These are phyloP conservation scores for Euphrasia confusa DNA, from an alignment of 257 asterid genomes.

Conservation along the genomic window DNA sequence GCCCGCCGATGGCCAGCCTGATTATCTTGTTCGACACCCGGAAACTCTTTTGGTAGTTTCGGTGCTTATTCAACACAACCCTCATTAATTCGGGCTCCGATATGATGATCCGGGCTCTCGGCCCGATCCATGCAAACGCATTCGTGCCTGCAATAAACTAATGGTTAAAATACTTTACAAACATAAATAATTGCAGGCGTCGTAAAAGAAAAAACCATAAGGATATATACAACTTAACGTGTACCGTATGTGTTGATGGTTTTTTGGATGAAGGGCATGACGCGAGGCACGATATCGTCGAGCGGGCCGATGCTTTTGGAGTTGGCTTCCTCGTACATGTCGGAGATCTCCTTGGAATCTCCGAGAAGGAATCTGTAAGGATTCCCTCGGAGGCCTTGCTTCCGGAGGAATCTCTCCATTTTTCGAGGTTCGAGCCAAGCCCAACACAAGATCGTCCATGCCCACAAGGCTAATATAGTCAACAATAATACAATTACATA, in stretches of 20 bases:
- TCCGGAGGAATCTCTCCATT: conserved; percentile 23
- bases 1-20: background rate
- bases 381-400: conserved; percentile 30
- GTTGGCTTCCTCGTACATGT: conserved; percentile 19
- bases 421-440: conserved; percentile 21
- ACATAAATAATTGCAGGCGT: too few species aligned
- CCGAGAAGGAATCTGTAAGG: conserved; percentile 26
- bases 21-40: background rate
- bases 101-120: background rate
- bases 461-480: background rate
- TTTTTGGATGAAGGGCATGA: conserved; percentile 26
- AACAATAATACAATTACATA: too few species aligned
- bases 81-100: background rate
- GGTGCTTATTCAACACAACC: background rate
- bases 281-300: conserved; percentile 26
- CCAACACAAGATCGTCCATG: conserved; percentile 28
- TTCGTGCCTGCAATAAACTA: too few species aligned
- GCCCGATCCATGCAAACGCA: background rate
- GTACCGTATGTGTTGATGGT: conserved; percentile 23
- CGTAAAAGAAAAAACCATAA: too few species aligned
- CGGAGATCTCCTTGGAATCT: conserved; percentile 21
- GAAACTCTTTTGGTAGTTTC: background rate
- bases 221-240: too few species aligned
- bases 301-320: conserved; percentile 20
- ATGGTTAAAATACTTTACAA: too few species aligned